phyloP scores from a whole-genome alignment of 176 grass and related monocot genomes.

The Urochloa ruziziensis region DNA sequence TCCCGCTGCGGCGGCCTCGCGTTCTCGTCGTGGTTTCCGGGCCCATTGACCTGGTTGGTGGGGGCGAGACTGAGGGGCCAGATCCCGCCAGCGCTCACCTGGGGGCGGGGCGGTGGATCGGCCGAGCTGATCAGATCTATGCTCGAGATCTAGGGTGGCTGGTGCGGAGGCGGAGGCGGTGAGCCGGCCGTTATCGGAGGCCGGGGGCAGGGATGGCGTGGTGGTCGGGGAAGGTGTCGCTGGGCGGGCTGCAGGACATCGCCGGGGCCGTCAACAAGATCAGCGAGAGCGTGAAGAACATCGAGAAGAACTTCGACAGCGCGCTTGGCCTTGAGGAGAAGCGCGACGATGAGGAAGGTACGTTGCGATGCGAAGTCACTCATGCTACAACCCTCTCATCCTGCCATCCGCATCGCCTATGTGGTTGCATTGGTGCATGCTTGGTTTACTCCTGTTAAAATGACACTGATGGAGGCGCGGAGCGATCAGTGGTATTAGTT shows the following conservation, averaged over 20 bases:
- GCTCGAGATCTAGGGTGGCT: slow-evolving; percentile 42
- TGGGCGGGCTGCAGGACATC: slow-evolving; percentile 89
- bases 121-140: slow-evolving; percentile 50
- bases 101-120: background rate
- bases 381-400: background rate
- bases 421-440: background rate
- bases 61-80: background rate
- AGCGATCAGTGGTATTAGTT: background rate
- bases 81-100: slow-evolving; percentile 31
- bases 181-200: slow-evolving; percentile 19
- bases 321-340: slow-evolving; percentile 96
- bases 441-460: background rate
- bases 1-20: background rate
- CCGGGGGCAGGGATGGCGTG: slow-evolving; percentile 61
- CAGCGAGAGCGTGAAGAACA: slow-evolving; percentile 99
- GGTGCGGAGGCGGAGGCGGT: slow-evolving; percentile 1
- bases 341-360: slow-evolving; percentile 74
- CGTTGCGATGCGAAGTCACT: background rate
- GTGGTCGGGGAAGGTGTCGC: slow-evolving; percentile 84
- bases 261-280: slow-evolving; percentile 97
- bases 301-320: slow-evolving; percentile 97
- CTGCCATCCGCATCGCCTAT: background rate
- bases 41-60: background rate
- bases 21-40: background rate
- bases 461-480: background rate